Percentiles rank a stretch among this genome's conserved stretches.
Evolutionary conservation across 192 early-diverging fungal genomes (phyloP).

Genomic region (Phycomyces nitens): DNA sequence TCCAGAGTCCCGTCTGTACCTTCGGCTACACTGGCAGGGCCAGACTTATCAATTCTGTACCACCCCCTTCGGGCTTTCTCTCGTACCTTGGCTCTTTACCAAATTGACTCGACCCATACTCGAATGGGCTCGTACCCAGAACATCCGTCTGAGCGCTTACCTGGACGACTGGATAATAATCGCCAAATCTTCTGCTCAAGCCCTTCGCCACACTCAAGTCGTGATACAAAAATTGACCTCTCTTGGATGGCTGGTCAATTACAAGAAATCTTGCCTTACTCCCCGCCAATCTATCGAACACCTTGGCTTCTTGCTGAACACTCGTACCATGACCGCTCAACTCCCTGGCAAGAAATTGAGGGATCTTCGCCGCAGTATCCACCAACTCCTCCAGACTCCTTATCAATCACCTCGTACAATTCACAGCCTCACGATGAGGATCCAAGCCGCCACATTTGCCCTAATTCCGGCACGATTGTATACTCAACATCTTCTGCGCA

Average conservation of each 20-base stretch:
- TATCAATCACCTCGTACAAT: not conserved
- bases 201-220: not conserved
- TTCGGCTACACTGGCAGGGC: not conserved
- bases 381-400: constrained; percentile 17
- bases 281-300: no score
- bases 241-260: constrained; percentile 27
- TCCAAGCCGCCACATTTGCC: constrained; percentile 30
- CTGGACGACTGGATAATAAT: constrained; percentile 14
- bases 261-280: constrained; percentile 17
- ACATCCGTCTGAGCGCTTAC: not conserved
- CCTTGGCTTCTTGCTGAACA: constrained; percentile 29
- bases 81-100: not conserved
- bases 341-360: constrained; percentile 29
- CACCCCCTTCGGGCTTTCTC: no score
- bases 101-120: constrained; percentile 6
- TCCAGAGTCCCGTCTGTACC: not conserved
- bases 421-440: no score
- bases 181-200: not conserved
- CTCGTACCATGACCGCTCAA: constrained; percentile 18
- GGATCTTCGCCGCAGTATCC: constrained; percentile 25
- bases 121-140: not conserved
- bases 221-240: constrained; percentile 3
- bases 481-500: constrained; percentile 18
- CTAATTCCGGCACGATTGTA: constrained; percentile 28
- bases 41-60: not conserved